These are phyloP conservation scores for Cairneyella variabilis DNA, from an alignment of 495 filamentous ascomycete species.

Conservation along the genomic window DNA sequence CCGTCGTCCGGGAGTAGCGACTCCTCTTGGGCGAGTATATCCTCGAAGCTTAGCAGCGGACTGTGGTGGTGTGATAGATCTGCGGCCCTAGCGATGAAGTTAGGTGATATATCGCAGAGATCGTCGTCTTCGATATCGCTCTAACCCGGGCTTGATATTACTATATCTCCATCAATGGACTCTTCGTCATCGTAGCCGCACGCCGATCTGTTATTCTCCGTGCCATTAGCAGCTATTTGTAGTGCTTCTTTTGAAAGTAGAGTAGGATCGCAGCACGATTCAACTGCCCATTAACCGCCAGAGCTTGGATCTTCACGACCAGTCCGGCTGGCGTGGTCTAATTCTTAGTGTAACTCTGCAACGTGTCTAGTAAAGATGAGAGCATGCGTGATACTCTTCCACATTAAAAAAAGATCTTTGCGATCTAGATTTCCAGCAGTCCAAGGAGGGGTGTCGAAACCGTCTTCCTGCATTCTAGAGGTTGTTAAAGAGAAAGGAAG, in stretches of 20 bases:
- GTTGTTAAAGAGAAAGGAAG: constrained; percentile 12
- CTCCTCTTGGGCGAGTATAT: neutral
- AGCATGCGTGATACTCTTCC: constrained; percentile 8
- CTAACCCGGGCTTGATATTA: constrained; percentile 7
- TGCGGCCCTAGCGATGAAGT: constrained; percentile 6
- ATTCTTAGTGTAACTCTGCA: constrained; percentile 6
- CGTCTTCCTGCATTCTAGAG: constrained; percentile 5
- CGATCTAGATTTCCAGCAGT: constrained; percentile 8
- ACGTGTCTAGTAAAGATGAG: constrained; percentile 5
- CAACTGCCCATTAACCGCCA: constrained; percentile 8
- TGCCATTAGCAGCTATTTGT: constrained; percentile 10
- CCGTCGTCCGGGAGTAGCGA: constrained; percentile 2
- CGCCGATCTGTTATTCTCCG: constrained; percentile 7
- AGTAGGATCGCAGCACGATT: constrained; percentile 12
- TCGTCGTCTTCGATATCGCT: constrained; percentile 11
- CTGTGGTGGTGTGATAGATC: constrained; percentile 11
- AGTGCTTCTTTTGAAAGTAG: constrained; percentile 8
- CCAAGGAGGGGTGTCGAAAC: constrained; percentile 3
- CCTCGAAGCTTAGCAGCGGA: constrained; percentile 2
- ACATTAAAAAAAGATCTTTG: constrained; percentile 8
- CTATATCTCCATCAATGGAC: constrained; percentile 8
- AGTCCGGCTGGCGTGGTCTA: constrained; percentile 10
- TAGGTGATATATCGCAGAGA: constrained; percentile 11
- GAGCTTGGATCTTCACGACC: constrained; percentile 6
- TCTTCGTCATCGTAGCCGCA: neutral